Evolutionary conservation across 2,329 filamentous ascomycete species (phyloP).

Genomic region (Orbilia ellipsospora): DNA sequence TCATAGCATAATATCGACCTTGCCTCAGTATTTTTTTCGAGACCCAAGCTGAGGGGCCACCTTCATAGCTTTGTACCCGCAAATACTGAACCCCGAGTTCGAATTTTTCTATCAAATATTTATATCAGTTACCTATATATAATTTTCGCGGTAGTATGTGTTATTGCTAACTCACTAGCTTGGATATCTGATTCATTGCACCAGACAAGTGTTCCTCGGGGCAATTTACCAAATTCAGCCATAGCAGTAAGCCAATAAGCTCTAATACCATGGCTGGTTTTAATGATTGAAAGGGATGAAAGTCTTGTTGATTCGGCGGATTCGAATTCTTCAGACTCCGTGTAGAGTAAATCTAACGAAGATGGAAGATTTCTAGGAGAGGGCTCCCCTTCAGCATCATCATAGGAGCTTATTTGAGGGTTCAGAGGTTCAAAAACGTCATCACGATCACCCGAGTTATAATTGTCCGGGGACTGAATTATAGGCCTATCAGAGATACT

Average conservation of each 20-base stretch:
- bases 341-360: neutral
- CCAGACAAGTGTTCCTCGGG: constrained; percentile 47
- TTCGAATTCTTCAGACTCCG: neutral
- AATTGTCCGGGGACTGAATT: constrained; percentile 38
- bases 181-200: constrained; percentile 32
- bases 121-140: constrained; percentile 2
- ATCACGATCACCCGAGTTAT: constrained; percentile 4
- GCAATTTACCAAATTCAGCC: constrained; percentile 15
- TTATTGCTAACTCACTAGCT: constrained; percentile 28
- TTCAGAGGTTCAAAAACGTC: constrained; percentile 11
- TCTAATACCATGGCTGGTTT: constrained; percentile 13
- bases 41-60: constrained; percentile 34
- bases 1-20: constrained; percentile 46
- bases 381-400: neutral
- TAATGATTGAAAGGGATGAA: constrained; percentile 33
- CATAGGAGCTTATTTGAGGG: neutral
- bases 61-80: constrained; percentile 16
- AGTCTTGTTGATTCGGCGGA: neutral
- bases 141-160: neutral
- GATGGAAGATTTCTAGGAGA: neutral
- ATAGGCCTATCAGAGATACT: constrained; percentile 17
- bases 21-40: constrained; percentile 48
- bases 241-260: constrained; percentile 36
- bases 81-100: constrained; percentile 18
- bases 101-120: constrained; percentile 31